Evolutionary conservation across 805 yeast species (phyloP).

Genomic region (Suhomyces prunicola): DNA sequence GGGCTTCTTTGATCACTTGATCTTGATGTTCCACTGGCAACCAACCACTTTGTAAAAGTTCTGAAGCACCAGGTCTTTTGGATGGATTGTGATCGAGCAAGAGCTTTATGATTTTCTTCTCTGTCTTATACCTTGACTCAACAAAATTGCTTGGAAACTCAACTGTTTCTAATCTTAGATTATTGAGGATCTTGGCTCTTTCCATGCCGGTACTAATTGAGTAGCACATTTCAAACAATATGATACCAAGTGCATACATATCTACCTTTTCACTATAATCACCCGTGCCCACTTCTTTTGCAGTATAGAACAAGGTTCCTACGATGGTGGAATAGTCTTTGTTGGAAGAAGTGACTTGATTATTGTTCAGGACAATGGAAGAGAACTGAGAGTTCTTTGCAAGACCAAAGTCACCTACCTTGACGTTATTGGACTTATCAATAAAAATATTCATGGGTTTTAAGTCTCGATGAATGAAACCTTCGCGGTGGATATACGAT

Average conservation of each 20-base stretch:
- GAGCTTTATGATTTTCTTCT: slow-evolving; percentile 62
- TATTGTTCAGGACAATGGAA: slow-evolving; percentile 33
- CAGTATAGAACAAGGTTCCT: slow-evolving; percentile 92
- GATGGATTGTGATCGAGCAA: slow-evolving; percentile 78
- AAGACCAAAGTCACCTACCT: slow-evolving; percentile 95
- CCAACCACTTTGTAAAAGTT: slow-evolving; percentile 73
- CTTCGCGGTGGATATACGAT: slow-evolving; percentile 86
- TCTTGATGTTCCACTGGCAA: slow-evolving; percentile 90
- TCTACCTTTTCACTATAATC: slow-evolving; percentile 92
- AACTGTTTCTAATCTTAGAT: slow-evolving; percentile 55
- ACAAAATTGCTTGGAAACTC: slow-evolving; percentile 72
- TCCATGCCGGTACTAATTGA: slow-evolving; percentile 91
- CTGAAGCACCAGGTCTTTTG: slow-evolving; percentile 75
- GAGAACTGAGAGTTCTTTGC: slow-evolving; percentile 79
- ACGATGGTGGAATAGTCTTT: slow-evolving; percentile 89
- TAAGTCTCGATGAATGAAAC: slow-evolving; percentile 91
- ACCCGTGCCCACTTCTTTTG: slow-evolving; percentile 78
- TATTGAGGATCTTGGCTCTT: slow-evolving; percentile 67
- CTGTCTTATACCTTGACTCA: slow-evolving; percentile 47
- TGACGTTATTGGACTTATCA: slow-evolving; percentile 82
- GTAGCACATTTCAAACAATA: slow-evolving; percentile 93
- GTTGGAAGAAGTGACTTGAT: slow-evolving; percentile 33
- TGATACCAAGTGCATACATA: slow-evolving; percentile 91
- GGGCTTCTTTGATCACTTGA: slow-evolving; percentile 81
- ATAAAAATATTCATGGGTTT: slow-evolving; percentile 96